Percentiles rank a stretch among this genome's conserved stretches.
Conservation (phyloP, 2,329 filamentous ascomycete species). For the Cladosporium sp. region DNA sequence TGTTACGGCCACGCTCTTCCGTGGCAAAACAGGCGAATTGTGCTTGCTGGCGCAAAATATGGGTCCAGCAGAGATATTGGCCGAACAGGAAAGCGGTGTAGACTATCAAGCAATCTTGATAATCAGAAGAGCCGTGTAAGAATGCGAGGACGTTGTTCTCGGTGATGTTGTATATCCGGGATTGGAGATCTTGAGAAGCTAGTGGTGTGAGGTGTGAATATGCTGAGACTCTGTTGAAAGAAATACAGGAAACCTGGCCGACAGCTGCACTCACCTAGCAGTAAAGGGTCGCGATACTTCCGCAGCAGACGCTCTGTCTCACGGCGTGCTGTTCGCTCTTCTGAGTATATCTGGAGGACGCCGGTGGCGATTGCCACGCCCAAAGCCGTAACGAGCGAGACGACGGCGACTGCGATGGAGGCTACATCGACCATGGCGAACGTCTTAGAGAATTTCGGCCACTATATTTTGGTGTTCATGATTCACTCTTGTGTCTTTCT, state of each 20-base stretch:
- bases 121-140: neutral
- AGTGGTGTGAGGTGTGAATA: neutral
- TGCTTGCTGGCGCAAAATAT: neutral
- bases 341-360: slow-evolving; percentile 3
- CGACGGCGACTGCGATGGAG: slow-evolving; percentile 1
- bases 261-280: neutral
- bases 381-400: neutral
- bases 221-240: neutral
- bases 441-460: neutral
- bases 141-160: neutral
- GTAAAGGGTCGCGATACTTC: slow-evolving; percentile 7
- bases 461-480: neutral
- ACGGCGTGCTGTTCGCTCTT: slow-evolving; percentile 1
- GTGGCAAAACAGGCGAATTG: slow-evolving; percentile 11
- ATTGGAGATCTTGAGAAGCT: slow-evolving; percentile 14
- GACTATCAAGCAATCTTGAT: slow-evolving; percentile 9
- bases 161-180: slow-evolving; percentile 7
- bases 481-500: neutral
- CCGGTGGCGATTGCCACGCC: slow-evolving; percentile 10
- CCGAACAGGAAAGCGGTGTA: slow-evolving; percentile 13
- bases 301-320: slow-evolving; percentile 4
- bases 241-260: too few relatives aligned
- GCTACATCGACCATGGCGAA: slow-evolving; percentile 6
- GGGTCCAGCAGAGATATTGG: slow-evolving; percentile 11
- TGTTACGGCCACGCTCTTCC: neutral